Conservation (phyloP, 306 rosid species). For the Spatholobus suberectus region DNA sequence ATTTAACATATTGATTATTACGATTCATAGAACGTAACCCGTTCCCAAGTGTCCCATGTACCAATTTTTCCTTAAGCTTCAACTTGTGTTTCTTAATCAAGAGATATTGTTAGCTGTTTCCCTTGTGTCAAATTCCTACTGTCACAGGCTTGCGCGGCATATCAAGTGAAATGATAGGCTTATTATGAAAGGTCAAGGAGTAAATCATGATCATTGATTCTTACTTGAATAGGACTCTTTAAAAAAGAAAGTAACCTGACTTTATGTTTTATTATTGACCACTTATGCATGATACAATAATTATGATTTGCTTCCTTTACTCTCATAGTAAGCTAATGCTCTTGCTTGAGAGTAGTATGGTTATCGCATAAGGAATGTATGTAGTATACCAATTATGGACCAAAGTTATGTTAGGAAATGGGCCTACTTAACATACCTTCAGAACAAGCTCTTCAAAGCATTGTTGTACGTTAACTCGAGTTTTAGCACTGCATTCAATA, state of each 20-base stretch:
- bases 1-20: not conserved
- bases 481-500: slow-evolving; percentile 95
- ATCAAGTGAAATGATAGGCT: not conserved
- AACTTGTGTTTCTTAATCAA: slow-evolving; percentile 8
- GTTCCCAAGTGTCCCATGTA: not conserved
- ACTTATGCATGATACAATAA: not conserved
- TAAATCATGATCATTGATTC: not conserved
- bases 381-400: not conserved
- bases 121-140: no score
- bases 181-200: not conserved
- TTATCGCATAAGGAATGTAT: not conserved
- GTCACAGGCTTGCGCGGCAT: not conserved
- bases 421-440: slow-evolving; percentile 62
- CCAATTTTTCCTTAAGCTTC: not conserved
- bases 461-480: slow-evolving; percentile 86
- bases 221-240: not conserved
- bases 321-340: not conserved
- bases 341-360: not conserved
- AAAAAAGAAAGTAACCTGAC: not conserved
- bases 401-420: not conserved
- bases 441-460: slow-evolving; percentile 97
- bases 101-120: not conserved
- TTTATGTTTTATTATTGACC: not conserved
- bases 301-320: not conserved
- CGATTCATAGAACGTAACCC: not conserved